Evolutionary conservation across 257 asterid species (phyloP).

Genomic region (Fraxinus pennsylvanica): DNA sequence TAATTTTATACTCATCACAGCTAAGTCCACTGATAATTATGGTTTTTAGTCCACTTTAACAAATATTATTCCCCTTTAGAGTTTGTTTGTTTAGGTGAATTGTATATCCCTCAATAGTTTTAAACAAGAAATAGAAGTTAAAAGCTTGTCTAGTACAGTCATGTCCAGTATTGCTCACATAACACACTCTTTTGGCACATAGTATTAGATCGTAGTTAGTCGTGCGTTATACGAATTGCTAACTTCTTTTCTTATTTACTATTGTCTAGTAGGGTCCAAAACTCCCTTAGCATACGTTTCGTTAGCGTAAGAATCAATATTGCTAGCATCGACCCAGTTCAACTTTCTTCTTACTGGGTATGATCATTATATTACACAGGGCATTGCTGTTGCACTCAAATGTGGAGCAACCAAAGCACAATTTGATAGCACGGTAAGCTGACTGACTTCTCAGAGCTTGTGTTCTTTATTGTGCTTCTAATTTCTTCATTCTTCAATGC

Average conservation of each 20-base stretch:
- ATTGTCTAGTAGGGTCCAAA: too few relatives aligned
- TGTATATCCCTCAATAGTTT: background rate
- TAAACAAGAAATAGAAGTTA: background rate
- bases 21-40: background rate
- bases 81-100: background rate
- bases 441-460: background rate
- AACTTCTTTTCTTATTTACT: too few relatives aligned
- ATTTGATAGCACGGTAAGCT: conserved; percentile 87
- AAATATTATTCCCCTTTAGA: background rate
- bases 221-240: too few relatives aligned
- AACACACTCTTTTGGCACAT: background rate
- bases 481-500: background rate
- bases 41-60: background rate
- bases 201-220: background rate
- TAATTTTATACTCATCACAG: background rate
- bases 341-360: background rate
- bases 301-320: too few relatives aligned
- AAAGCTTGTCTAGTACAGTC: background rate
- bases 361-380: conserved; percentile 45
- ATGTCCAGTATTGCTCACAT: background rate
- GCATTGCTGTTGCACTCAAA: conserved; percentile 85
- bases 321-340: background rate
- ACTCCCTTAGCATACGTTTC: too few relatives aligned
- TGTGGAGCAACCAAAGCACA: conserved; percentile 99
- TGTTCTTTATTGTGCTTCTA: background rate